Base-by-base conservation (phyloP, 768 basidiomycete species). In the Russula ochroleuca region DNA sequence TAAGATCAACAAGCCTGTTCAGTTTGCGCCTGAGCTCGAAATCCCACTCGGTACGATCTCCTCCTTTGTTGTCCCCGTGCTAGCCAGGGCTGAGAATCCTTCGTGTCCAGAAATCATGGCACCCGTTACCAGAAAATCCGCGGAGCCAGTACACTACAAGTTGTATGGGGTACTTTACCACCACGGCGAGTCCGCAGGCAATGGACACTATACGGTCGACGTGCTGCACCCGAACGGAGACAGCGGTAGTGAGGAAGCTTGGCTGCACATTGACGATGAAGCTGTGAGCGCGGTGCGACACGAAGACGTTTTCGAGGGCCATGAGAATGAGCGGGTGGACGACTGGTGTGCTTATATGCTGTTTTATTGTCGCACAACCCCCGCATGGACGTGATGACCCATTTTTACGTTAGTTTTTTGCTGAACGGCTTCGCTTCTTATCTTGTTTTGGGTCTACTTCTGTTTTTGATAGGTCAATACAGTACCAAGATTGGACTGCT, bases 191-290 rank as follows among this genome's bases (percentile, higher is more conserved):
- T n/a, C 19, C 43, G n/a, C 10, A 45, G 10, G 10, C 0, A 4
- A 3, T 19, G n/a, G 19, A n/a, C n/a, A n/a, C 4, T 45, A n/a
- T 45, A n/a, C 43, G 15, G 43, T n/a, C 43, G 43, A 45, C 70
- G 89, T 95, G 15, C 77, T 95, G 2, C 87, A 92, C 68, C 89
- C 87, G 3, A 82, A 82, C 66, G 79, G 86, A 40, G 83, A 81
- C 73, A 75, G 80, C n/a, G 33, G 40, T n/a, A n/a, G 3, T 1
- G 41, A 17, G 19, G 8, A 43, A 3, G 19, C 1, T 43, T 45
- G 43, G 43, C n/a, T 45, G 10, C 43, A 45, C 54, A 89, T 98
- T 57, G 95, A 98, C 73, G 96, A 98, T 71, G 94, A 97, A 73
- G 76, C 87, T 10, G 88, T 94, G 23, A 85, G 85, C 33, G 85